phyloP scores from a whole-genome alignment of 495 filamentous ascomycete species.

The Aspergillus saccharolyticus region DNA sequence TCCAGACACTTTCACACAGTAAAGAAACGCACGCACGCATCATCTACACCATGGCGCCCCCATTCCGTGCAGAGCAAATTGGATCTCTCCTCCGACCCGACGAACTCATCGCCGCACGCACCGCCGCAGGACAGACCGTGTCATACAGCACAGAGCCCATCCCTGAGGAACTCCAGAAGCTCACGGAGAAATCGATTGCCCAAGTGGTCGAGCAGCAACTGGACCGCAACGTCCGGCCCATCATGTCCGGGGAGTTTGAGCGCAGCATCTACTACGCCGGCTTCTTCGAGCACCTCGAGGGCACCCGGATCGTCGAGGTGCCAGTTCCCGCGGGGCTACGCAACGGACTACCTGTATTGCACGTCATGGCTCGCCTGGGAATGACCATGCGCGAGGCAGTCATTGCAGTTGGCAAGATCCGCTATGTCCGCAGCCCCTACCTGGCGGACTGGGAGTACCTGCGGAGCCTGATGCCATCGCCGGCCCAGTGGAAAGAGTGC shows the following conservation, averaged over 20 bases:
- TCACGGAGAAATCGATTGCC: constrained; percentile 14
- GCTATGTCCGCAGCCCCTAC: constrained; percentile 10
- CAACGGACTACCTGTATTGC: not conserved
- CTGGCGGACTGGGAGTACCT: constrained; percentile 20
- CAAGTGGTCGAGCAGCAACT: constrained; percentile 16
- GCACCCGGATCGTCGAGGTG: constrained; percentile 13
- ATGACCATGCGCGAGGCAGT: not conserved
- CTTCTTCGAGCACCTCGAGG: constrained; percentile 18
- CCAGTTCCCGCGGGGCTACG: constrained; percentile 1
- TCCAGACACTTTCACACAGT: too few species aligned
- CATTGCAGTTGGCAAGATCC: constrained; percentile 12
- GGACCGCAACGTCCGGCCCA: constrained; percentile 14
- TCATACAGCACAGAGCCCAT: constrained; percentile 6
- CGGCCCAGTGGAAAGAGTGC: constrained; percentile 17
- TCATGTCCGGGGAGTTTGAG: constrained; percentile 23
- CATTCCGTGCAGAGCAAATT: constrained; percentile 25
- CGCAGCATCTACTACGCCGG: constrained; percentile 20
- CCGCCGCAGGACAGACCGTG: constrained; percentile 18
- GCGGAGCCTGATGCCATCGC: constrained; percentile 10
- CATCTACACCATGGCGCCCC: constrained; percentile 24
- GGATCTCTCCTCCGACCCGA: constrained; percentile 22
- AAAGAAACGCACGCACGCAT: not conserved
- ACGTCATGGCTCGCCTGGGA: not conserved
- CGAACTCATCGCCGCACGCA: constrained; percentile 16
- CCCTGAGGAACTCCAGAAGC: not conserved